phyloP scores from a whole-genome alignment of 352 stramenopile genomes.

The Phytophthora europaea region DNA sequence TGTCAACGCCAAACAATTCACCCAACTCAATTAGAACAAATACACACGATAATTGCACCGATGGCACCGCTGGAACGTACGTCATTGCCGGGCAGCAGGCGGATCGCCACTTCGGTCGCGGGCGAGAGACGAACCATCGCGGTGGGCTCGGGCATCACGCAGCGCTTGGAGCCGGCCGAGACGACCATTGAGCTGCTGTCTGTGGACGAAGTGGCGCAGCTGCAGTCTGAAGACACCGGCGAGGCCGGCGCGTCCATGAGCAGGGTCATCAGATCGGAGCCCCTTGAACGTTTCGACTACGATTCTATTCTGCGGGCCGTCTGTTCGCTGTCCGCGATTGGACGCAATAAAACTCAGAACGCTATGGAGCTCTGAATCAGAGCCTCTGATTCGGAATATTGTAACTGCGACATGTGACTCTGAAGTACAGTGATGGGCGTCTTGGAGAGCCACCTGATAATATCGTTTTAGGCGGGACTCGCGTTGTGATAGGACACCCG shows the following conservation, averaged over 20 bases:
- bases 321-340: constrained; percentile 1
- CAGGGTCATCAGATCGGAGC: constrained; percentile 20
- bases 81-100: constrained; percentile 79
- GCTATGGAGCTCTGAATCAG: background rate
- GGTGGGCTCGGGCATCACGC: constrained; percentile 32
- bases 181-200: constrained; percentile 20
- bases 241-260: constrained; percentile 13
- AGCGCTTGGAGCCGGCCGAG: constrained; percentile 10
- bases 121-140: constrained; percentile 54
- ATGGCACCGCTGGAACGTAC: constrained; percentile 42
- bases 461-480: too few species aligned
- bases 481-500: too few species aligned
- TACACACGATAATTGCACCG: background rate
- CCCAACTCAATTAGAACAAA: constrained; percentile 4
- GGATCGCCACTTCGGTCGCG: constrained; percentile 61
- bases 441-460: too few species aligned
- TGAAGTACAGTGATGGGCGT: too few species aligned
- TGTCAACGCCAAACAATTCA: constrained; percentile 26
- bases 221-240: constrained; percentile 20
- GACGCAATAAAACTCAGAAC: constrained; percentile 1
- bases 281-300: constrained; percentile 12
- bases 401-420: background rate
- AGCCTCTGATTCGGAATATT: background rate
- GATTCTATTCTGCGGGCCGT: constrained; percentile 11
- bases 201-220: constrained; percentile 21